Evolutionary conservation across 208 protist genomes (phyloP), one percentile per base, ranked within the genome.

Genomic region (Vickermania ingenoplastis): DNA sequence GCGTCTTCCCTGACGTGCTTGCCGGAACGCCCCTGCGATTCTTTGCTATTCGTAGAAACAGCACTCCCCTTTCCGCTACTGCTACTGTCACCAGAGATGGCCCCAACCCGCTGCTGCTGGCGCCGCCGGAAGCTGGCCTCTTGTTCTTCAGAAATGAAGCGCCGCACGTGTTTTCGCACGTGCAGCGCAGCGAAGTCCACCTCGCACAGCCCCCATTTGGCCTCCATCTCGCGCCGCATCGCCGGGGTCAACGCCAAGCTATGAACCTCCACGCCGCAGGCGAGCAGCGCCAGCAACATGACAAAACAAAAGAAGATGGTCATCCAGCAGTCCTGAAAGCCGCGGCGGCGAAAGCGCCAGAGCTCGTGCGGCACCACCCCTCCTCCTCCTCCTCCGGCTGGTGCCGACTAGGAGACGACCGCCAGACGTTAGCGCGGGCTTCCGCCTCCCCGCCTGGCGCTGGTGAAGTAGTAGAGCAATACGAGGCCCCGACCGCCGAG

Each of bases 301-400:
- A 17, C 36, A 17, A 45, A 45, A 17, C 7, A 45, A 17, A 55
- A 55, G 22, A 55, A 27, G 11, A 27, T 27, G 51, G 51, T 14
- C 7, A 5, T 14, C 51, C 22, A 55, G n/a, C n/a, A 22, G 24
- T 55, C 51, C 51, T 55, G 51, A 27, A 22, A 55, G 13, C 51
- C 51, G n/a, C 51, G 51, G n/a, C 51, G 51, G 24, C 51, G 51
- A 55, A 55, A 55, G 5, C 51, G 51, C 51, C 51, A 55, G 13
- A 55, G 51, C 21, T 55, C 51, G 21, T 55, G n/a, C 11, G 22
- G 51, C 21, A 27, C 13, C 41, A 48, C 14, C 14, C 41, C 41
- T 13, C 41, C 41, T n/a, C n/a, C n/a, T n/a, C n/a, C n/a, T n/a
- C n/a, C n/a, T n/a, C n/a, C n/a, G n/a, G n/a, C n/a, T n/a, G n/a